Conservation (phyloP, 306 rosid species). For the Pyrus bretschneideri region DNA sequence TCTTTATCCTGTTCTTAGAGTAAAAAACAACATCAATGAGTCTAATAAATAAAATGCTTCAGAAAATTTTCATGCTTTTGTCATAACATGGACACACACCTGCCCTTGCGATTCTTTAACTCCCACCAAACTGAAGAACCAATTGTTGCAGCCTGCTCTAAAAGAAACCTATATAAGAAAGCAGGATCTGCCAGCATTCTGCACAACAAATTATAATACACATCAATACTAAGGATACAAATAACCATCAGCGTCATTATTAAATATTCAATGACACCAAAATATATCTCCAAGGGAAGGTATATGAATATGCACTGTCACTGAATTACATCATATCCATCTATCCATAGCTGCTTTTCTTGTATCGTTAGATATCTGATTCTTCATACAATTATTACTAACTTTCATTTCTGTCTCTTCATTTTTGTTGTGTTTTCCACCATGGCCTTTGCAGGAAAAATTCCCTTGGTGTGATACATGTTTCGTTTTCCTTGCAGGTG, state of each 20-base stretch:
- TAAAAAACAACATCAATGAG: slow-evolving; percentile 5
- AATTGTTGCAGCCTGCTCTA: slow-evolving; percentile 80
- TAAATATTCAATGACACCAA: slow-evolving; percentile 9
- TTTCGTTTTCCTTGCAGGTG: not conserved
- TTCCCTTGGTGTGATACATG: not conserved
- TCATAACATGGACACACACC: slow-evolving; percentile 37
- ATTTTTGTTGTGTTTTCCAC: not conserved
- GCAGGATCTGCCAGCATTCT: slow-evolving; percentile 99
- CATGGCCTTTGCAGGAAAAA: not conserved
- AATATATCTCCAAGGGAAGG: not conserved
- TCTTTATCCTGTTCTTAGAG: slow-evolving; percentile 66
- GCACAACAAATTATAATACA: slow-evolving; percentile 24
- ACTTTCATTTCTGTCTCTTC: not conserved
- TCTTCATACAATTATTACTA: not conserved
- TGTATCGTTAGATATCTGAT: not conserved
- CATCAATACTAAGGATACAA: slow-evolving; percentile 2
- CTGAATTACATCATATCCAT: not conserved
- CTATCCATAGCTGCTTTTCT: not conserved
- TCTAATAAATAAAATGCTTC: slow-evolving; percentile 12
- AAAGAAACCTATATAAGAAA: slow-evolving; percentile 67
- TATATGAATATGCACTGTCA: not conserved
- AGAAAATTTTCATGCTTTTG: slow-evolving; percentile 5
- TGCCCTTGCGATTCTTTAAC: slow-evolving; percentile 74
- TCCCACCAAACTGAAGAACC: slow-evolving; percentile 94
- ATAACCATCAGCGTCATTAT: not conserved